Evolutionary conservation across 768 basidiomycete species (phyloP), one percentile per base, ranked within the genome.

Genomic region (Hygrophorus russula): DNA sequence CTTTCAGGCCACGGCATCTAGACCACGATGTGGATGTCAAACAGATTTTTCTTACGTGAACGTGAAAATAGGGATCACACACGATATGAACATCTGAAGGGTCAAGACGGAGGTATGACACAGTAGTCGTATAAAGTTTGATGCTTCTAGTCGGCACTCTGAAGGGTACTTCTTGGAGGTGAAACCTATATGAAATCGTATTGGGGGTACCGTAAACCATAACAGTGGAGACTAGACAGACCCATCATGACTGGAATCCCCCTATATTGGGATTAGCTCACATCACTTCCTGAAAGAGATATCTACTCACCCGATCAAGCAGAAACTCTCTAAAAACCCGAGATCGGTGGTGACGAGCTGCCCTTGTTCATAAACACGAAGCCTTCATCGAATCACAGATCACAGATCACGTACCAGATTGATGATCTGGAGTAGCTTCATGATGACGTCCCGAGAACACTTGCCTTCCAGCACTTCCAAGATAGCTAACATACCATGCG

Each of bases 61-160:
- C 29, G 13, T 5, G 12, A 24, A 31, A 28, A n/a, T 28, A n/a
- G n/a, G n/a, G 17, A 77, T 24, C 24, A 24, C 89, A 46, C 57
- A 92, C 90, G 91, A 87, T 49, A 98, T 96, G 65, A 98, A 97
- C 94, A 97, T 98, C 56, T 98, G 94, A 31, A 98, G 65, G 1
- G 94, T 99, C 49, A 96, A 63, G 9, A 91, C 82, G 2, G 94
- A 97, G 0, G 91, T 86, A 56, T 91, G 80, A 58, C 94, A 96
- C 18, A 98, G 74, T 11, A 93, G 64, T 19, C 88, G 81, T 41
- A 99, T 88, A 60, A 98, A 97, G 53, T 88, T 81, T 2, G 96
- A 97, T 0, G 93, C 94, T 56, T 97, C 88, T n/a, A 87, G 62
- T 29, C 96, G 80, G 53, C 92, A 96, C 57, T 96, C 92, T 10